Base-by-base conservation (phyloP, 1,284 basidiomycete genomes). In the Sporisorium scitamineum region DNA sequence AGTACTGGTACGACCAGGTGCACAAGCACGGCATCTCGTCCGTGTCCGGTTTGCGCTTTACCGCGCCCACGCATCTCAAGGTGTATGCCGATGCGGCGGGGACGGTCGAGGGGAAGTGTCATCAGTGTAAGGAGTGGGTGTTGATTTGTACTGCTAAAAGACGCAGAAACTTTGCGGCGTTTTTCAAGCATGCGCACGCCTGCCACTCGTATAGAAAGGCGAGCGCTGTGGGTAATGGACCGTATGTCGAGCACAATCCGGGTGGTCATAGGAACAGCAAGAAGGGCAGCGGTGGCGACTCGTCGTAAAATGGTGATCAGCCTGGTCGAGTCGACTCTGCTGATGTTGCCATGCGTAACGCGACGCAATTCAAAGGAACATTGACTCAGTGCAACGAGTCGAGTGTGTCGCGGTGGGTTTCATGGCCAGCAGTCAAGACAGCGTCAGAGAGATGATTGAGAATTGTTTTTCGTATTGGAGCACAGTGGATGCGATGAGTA, bases 1-100 rank as follows among this genome's bases (percentile, higher is more conserved):
- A 79, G 64, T 79, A 79, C 59, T 78, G 79, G 79, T 80, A 79
- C 54, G 79, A 81, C 55, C 69, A 78, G 37, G 79, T 76, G 22
- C 66, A 73, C 68, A 78, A 74, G 60, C 79, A 81, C 48, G 79
- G 79, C 39, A 75, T 81, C 67, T 71, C 65, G 41, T 70, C 78
- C 5, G 68, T 74, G 13, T 80, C 78, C 2, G 79, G 79, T 13
- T 51, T 71, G 16, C 54, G 74, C n/a, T 81, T 78, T 44, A 71
- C 70, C 8, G 72, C 79, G 11, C 79, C 79, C 6, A 71, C 74
- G 24, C 72, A 79, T 22, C 61, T 80, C 45, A 71, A 75, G 44
- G 58, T 74, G 22, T 77, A 78, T 44, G 67, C 73, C 20, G 76
- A 80, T 37, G 70, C 70, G 2, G 70, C 70, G 13, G 72, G 73